Percentiles rank a stretch among this genome's conserved stretches.
Conservation (phyloP, 768 basidiomycete species). For the Coprinopsis sp. region DNA sequence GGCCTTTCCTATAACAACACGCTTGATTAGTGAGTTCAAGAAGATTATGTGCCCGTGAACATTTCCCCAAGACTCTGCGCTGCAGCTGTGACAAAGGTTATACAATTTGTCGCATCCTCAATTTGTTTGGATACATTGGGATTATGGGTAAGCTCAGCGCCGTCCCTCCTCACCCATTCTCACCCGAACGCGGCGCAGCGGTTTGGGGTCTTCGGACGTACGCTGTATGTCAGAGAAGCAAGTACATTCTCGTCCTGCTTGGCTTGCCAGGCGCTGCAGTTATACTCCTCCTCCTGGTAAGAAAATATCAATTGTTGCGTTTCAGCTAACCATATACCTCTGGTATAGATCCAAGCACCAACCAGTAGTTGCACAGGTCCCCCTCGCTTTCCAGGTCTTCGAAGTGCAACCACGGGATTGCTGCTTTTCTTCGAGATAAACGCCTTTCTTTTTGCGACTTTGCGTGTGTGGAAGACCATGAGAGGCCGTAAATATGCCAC, state of each 20-base stretch:
- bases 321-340: too few relatives aligned
- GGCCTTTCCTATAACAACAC: not conserved
- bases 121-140: not conserved
- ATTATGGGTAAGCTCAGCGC: not conserved
- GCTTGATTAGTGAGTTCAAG: not conserved
- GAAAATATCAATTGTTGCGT: not conserved
- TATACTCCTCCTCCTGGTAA: conserved; percentile 1
- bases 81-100: conserved; percentile 3
- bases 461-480: conserved; percentile 1
- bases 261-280: not conserved
- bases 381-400: not conserved
- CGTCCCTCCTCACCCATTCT: not conserved
- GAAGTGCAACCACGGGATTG: not conserved
- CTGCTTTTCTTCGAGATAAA: conserved; percentile 4
- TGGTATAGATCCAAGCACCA: not conserved
- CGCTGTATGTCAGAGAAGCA: not conserved
- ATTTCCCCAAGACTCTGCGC: not conserved
- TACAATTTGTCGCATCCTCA: not conserved
- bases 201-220: conserved; percentile 4
- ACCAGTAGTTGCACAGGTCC: not conserved
- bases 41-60: not conserved
- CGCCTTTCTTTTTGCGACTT: conserved; percentile 3
- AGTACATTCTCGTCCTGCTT: not conserved
- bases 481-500: not conserved
- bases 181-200: not conserved